phyloP scores from a whole-genome alignment of 164 flowering plant species.

The Macadamia integrifolia region DNA sequence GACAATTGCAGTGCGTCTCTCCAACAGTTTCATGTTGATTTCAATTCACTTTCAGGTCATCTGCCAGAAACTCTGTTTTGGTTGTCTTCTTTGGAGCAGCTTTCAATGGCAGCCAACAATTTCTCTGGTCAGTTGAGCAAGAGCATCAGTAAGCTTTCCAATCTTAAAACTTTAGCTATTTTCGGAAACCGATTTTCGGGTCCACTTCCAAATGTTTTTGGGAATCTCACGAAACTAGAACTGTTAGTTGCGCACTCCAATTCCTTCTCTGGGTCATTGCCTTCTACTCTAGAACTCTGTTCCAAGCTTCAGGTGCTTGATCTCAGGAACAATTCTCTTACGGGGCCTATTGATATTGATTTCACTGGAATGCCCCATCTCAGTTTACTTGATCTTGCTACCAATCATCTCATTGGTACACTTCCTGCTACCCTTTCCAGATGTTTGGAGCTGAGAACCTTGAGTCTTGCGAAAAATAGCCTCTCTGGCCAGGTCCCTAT shows the following conservation, averaged over 20 bases:
- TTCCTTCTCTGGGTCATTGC: constrained; percentile 54
- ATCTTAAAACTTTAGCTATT: constrained; percentile 40
- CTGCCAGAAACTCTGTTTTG: constrained; percentile 50
- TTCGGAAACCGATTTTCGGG: constrained; percentile 52
- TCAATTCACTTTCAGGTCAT: constrained; percentile 50
- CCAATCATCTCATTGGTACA: constrained; percentile 54
- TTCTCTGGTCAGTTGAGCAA: constrained; percentile 58
- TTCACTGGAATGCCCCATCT: constrained; percentile 52
- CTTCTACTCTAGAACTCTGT: constrained; percentile 45
- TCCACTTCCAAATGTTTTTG: constrained; percentile 53
- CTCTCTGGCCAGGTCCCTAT: constrained; percentile 52
- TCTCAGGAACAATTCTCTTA: constrained; percentile 66
- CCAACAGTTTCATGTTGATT: constrained; percentile 36
- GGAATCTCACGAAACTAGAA: constrained; percentile 43
- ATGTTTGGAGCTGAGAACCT: constrained; percentile 45
- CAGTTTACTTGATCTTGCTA: constrained; percentile 64
- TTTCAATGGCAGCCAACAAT: constrained; percentile 49
- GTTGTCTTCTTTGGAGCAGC: constrained; percentile 45
- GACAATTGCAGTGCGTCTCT: constrained; percentile 48
- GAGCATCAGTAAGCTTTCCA: constrained; percentile 53
- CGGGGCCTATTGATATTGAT: constrained; percentile 43
- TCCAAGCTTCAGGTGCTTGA: constrained; percentile 54
- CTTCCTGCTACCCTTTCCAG: constrained; percentile 53
- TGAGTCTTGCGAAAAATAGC: constrained; percentile 62
- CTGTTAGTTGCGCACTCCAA: constrained; percentile 56